These are phyloP conservation scores for Eucalyptus cladocalyx DNA, from an alignment of 345 rosid genomes.

Conservation along the genomic window DNA sequence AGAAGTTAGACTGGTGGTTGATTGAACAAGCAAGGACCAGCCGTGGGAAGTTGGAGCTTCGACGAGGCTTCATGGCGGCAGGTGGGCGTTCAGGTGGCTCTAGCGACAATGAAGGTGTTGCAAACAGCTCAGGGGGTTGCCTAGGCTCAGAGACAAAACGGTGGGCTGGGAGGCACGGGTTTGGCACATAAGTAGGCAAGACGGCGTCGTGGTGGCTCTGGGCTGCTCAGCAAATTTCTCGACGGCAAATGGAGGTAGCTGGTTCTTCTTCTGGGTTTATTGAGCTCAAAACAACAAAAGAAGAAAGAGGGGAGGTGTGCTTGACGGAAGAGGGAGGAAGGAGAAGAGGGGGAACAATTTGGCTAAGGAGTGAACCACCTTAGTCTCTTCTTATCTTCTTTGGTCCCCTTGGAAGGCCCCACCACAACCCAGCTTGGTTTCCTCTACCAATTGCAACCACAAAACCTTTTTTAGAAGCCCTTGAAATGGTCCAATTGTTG, in stretches of 20 bases:
- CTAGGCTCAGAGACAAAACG: accelerated
- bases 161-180: accelerated
- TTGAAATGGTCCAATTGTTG: no score
- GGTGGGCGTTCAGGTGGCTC: accelerated
- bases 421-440: no score
- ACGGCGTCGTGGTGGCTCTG: accelerated
- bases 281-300: no score
- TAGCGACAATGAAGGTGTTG: accelerated
- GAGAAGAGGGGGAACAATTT: no score
- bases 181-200: accelerated
- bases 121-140: accelerated
- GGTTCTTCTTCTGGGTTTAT: accelerated
- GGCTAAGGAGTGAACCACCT: no score
- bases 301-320: no score
- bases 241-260: accelerated
- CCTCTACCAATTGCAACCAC: no score
- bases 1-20: accelerated
- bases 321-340: no score
- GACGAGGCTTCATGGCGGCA: accelerated
- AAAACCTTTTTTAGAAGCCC: no score
- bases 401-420: no score
- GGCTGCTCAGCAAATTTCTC: accelerated
- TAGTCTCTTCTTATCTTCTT: no score
- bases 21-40: accelerated
- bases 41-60: accelerated